These are phyloP conservation scores for Chrysanthemum makinoi DNA, from an alignment of 129 eudicot species.

Conservation along the genomic window DNA sequence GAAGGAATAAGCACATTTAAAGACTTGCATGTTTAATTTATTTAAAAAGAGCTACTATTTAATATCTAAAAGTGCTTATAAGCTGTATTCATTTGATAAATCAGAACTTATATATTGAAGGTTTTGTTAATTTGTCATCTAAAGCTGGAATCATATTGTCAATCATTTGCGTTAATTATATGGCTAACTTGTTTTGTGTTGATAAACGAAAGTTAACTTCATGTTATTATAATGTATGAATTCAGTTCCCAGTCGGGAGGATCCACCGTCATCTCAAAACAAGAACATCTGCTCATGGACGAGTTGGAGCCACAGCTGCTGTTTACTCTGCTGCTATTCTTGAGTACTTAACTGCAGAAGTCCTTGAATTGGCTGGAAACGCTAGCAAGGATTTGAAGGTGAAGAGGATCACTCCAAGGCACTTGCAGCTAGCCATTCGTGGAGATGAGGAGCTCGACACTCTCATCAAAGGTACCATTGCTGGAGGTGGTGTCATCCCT, in stretches of 20 bases:
- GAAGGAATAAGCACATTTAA: no score
- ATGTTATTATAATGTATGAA: not conserved
- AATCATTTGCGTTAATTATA: not conserved
- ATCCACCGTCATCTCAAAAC: slow-evolving; percentile 78
- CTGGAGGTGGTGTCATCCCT: slow-evolving; percentile 98
- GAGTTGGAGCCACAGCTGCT: slow-evolving; percentile 89
- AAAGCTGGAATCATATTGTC: no score
- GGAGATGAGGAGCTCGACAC: slow-evolving; percentile 90
- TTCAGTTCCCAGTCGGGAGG: slow-evolving; percentile 80
- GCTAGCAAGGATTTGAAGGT: slow-evolving; percentile 90
- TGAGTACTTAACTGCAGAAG: slow-evolving; percentile 82
- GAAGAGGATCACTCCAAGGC: slow-evolving; percentile 86
- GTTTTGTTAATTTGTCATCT: no score
- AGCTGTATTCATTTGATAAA: no score
- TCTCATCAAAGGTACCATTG: slow-evolving; percentile 85
- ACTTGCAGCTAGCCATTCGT: slow-evolving; percentile 80
- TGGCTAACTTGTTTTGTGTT: not conserved
- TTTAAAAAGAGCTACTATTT: no score
- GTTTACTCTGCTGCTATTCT: slow-evolving; percentile 88
- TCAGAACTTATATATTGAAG: no score
- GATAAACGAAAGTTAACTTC: not conserved
- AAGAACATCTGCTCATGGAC: slow-evolving; percentile 70
- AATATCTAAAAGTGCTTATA: no score
- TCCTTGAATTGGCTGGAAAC: slow-evolving; percentile 78
- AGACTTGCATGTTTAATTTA: no score